phyloP scores from a whole-genome alignment of 306 rosid genomes.

The Pyrus communis region DNA sequence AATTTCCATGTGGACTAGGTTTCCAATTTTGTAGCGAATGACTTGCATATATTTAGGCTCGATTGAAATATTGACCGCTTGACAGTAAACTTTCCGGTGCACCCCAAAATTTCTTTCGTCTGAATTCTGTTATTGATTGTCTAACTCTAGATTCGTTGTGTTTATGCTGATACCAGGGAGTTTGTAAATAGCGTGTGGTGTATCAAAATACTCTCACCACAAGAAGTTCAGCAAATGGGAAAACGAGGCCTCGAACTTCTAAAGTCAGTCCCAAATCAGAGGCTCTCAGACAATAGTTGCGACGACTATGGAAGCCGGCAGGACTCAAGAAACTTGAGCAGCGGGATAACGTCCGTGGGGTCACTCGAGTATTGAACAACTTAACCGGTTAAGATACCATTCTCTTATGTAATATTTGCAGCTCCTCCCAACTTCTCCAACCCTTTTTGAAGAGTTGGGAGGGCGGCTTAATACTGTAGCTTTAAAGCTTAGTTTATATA shows the following conservation, averaged over 20 bases:
- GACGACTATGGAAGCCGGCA: constrained; percentile 68
- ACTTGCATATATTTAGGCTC: background rate
- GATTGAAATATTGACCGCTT: background rate
- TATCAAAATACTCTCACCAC: constrained; percentile 93
- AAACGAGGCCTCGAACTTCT: constrained; percentile 70
- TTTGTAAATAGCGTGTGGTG: constrained; percentile 93
- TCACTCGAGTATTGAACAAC: constrained; percentile 64
- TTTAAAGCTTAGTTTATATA: constrained; percentile 40
- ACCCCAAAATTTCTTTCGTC: background rate
- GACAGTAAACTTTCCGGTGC: background rate
- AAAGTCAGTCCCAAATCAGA: constrained; percentile 71
- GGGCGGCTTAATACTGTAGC: constrained; percentile 35
- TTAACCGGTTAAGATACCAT: constrained; percentile 33
- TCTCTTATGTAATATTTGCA: constrained; percentile 45
- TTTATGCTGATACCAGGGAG: constrained; percentile 54
- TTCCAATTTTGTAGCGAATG: background rate
- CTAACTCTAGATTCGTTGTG: background rate
- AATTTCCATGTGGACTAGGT: background rate
- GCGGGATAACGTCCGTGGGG: constrained; percentile 76
- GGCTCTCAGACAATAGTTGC: constrained; percentile 61
- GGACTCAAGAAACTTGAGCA: constrained; percentile 65
- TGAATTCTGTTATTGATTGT: background rate
- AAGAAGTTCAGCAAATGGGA: constrained; percentile 93
- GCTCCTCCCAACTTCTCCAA: constrained; percentile 15
- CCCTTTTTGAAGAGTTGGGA: constrained; percentile 33